Conservation (phyloP, 225 moss, liverwort and hornwort species). For the Sphagnum tenellum region DNA sequence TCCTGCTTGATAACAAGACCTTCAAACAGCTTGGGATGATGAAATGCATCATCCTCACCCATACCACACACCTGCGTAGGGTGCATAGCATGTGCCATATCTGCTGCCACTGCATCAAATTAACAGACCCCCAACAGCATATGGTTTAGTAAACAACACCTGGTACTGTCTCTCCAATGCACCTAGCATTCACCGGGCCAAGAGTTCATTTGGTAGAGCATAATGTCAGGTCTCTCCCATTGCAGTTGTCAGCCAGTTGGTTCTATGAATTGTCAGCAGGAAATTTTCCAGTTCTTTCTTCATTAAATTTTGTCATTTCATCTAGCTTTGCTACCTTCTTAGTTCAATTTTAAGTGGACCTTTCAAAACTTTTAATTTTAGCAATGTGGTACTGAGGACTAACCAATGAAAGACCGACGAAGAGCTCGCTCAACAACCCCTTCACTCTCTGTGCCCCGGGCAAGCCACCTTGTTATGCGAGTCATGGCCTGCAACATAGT, state of each 20-base stretch:
- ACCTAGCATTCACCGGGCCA: no score
- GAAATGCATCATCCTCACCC: slow-evolving; percentile 64
- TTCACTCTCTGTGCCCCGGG: slow-evolving; percentile 58
- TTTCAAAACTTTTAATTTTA: no score
- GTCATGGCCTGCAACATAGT: slow-evolving; percentile 73
- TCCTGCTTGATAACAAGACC: slow-evolving; percentile 76
- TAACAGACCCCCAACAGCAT: slow-evolving; percentile 9
- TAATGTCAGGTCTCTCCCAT: no score
- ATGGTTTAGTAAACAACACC: not conserved
- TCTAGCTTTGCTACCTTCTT: not conserved
- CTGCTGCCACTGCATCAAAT: slow-evolving; percentile 53
- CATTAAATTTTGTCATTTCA: not conserved
- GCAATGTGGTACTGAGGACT: no score
- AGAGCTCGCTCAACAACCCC: slow-evolving; percentile 74
- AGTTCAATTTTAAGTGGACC: not conserved
- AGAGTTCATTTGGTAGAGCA: no score
- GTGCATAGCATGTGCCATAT: slow-evolving; percentile 80
- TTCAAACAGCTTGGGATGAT: slow-evolving; percentile 69
- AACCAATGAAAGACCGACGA: slow-evolving; percentile 73
- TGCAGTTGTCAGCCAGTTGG: no score
- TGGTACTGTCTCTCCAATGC: no score
- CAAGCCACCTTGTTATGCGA: slow-evolving; percentile 63
- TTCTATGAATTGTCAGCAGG: no score
- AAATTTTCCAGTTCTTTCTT: no score
- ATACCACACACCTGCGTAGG: slow-evolving; percentile 43